These are phyloP conservation scores for Alternaria conjuncta DNA, from an alignment of 2,329 filamentous ascomycete species.

Conservation along the genomic window DNA sequence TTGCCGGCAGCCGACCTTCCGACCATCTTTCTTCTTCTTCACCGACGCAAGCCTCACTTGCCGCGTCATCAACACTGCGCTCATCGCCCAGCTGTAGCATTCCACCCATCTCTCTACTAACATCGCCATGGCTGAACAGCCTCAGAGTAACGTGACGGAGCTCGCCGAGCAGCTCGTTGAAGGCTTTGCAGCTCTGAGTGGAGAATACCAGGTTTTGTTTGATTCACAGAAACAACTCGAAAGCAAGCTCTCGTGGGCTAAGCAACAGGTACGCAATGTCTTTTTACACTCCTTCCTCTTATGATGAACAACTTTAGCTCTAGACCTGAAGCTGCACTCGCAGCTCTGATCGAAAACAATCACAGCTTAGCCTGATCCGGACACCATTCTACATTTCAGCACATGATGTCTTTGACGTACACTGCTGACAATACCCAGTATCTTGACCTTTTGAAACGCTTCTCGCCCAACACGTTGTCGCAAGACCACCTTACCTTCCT, in stretches of 20 bases:
- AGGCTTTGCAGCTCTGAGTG: conserved; percentile 56
- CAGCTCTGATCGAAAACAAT: conserved; percentile 54
- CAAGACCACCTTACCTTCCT: conserved; percentile 50
- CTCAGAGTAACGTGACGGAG: conserved; percentile 34
- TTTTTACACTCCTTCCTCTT: conserved; percentile 16
- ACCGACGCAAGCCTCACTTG: conserved; percentile 25
- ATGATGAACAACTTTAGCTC: conserved; percentile 59
- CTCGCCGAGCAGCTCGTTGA: conserved; percentile 52
- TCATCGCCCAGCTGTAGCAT: conserved; percentile 7
- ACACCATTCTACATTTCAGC: conserved; percentile 6
- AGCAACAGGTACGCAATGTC: conserved; percentile 54
- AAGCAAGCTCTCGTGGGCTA: conserved; percentile 55
- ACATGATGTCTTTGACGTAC: background rate
- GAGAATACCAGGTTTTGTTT: conserved; percentile 56
- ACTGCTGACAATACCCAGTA: conserved; percentile 43
- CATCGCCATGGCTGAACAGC: conserved; percentile 34
- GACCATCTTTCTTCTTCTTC: conserved; percentile 19
- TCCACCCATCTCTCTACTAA: conserved; percentile 13
- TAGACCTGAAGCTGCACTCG: conserved; percentile 58
- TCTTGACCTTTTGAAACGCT: conserved; percentile 49
- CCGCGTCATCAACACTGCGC: conserved; percentile 33
- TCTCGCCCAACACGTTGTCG: conserved; percentile 46
- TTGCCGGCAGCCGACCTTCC: conserved; percentile 16
- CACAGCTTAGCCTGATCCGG: conserved; percentile 51
- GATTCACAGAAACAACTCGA: conserved; percentile 55